Evolutionary conservation across 208 protist species (phyloP).

Genomic region (Leishmania martiniquensis): DNA sequence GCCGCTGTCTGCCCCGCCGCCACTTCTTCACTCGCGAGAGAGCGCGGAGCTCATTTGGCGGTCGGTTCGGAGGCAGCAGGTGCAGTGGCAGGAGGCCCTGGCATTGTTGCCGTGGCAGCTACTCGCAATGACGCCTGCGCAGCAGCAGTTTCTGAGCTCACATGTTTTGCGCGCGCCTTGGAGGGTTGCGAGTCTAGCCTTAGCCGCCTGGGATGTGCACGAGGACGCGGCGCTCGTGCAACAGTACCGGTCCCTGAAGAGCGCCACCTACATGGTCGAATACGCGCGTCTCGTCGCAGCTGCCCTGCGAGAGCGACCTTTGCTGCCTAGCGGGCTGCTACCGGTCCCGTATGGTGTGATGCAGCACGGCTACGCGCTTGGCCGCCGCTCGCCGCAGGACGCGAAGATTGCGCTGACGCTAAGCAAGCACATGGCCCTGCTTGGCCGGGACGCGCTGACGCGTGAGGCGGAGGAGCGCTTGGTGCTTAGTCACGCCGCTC

Average conservation of each 20-base stretch:
- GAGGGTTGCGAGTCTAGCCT: slow-evolving; percentile 25
- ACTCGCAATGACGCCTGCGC: slow-evolving; percentile 28
- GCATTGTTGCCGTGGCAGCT: slow-evolving; percentile 52
- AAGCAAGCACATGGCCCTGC: slow-evolving; percentile 48
- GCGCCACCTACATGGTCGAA: slow-evolving; percentile 41
- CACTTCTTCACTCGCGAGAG: slow-evolving; percentile 6
- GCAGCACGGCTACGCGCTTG: slow-evolving; percentile 54
- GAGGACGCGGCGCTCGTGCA: slow-evolving; percentile 30
- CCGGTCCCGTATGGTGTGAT: slow-evolving; percentile 55
- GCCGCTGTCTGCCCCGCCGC: not conserved
- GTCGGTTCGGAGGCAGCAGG: slow-evolving; percentile 45
- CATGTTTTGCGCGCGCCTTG: slow-evolving; percentile 13
- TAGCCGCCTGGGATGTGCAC: slow-evolving; percentile 39
- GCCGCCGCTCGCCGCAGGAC: slow-evolving; percentile 8
- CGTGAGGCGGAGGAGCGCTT: slow-evolving; percentile 45
- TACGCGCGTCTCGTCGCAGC: slow-evolving; percentile 49
- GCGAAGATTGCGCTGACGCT: slow-evolving; percentile 56
- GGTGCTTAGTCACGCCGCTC: slow-evolving; percentile 41
- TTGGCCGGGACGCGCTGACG: slow-evolving; percentile 27
- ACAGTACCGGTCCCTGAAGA: slow-evolving; percentile 37
- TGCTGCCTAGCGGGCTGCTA: slow-evolving; percentile 53
- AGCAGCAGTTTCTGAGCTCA: slow-evolving; percentile 34
- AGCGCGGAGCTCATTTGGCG: slow-evolving; percentile 62
- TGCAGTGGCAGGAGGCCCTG: slow-evolving; percentile 52
- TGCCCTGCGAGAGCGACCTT: slow-evolving; percentile 53